A percentile compares a stretch with the other conserved stretches of the same genome.
Evolutionary conservation across 495 filamentous ascomycete genomes (phyloP).

Genomic region (Paragyromitra xinjiangensis): DNA sequence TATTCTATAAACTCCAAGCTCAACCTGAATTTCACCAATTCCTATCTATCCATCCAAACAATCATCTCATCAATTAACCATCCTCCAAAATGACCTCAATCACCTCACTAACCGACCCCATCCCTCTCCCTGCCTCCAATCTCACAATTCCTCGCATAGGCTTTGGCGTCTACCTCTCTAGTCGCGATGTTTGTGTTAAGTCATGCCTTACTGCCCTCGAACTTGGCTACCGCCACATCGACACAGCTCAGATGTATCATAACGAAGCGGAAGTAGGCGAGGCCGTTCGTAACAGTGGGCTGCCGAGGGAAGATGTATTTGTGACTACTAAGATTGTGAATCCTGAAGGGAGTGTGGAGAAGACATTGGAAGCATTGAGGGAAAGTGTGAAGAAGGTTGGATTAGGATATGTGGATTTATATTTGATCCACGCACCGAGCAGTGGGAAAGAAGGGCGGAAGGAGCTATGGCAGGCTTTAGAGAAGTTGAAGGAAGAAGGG

Average conservation of each 20-base stretch:
- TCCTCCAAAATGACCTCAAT: slow-evolving; percentile 20
- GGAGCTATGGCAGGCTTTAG: slow-evolving; percentile 72
- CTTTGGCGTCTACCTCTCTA: slow-evolving; percentile 75
- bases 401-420: slow-evolving; percentile 72
- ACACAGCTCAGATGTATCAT: slow-evolving; percentile 75
- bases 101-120: slow-evolving; percentile 62
- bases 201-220: slow-evolving; percentile 70
- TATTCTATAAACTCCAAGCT: not conserved
- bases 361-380: slow-evolving; percentile 67
- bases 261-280: slow-evolving; percentile 75
- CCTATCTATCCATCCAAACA: not conserved
- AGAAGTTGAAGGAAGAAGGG: slow-evolving; percentile 68
- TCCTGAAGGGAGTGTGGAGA: slow-evolving; percentile 66
- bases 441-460: slow-evolving; percentile 65
- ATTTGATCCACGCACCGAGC: slow-evolving; percentile 72
- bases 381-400: slow-evolving; percentile 72
- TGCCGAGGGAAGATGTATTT: slow-evolving; percentile 69
- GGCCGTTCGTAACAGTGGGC: slow-evolving; percentile 65
- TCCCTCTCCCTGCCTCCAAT: slow-evolving; percentile 66
- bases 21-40: not conserved
- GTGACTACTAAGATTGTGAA: slow-evolving; percentile 73
- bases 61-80: not conserved
- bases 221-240: slow-evolving; percentile 75
- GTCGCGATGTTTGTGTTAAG: slow-evolving; percentile 62
- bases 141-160: slow-evolving; percentile 73